Base-by-base conservation (phyloP, 1,284 basidiomycete genomes). In the Austroboletus sp. region DNA sequence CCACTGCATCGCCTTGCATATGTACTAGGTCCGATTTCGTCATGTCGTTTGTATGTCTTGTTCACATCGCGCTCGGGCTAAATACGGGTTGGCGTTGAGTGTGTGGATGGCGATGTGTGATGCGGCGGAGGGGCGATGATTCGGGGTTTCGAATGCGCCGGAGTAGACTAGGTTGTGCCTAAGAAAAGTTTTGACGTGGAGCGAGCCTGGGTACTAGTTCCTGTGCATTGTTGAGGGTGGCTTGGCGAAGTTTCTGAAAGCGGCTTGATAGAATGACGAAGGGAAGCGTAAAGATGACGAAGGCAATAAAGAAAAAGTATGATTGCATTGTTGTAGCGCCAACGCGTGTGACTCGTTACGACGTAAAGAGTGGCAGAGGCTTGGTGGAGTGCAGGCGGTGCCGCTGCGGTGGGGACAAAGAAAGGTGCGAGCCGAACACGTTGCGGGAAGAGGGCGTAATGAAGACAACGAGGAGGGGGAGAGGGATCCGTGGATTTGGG, bases 331-430 rank as follows among this genome's bases (percentile, higher is more conserved):
- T 49, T n/a, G 31, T 13, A 38, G 38, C 42, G 45, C 43, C 33
- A 40, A 43, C 34, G 29, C 33, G 50, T 55, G 46, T 51, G 57
- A 57, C 15, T 47, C 40, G 51, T 32, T 48, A 57, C 45, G 48
- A 61, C 50, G 57, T 64, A 58, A 62, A 50, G 31, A 44, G 33
- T 15, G 17, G 35, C 17, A 27, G 39, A 23, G 37, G 34, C 30
- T 30, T 51, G 58, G 49, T 54, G 54, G 50, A 34, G 47, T 23
- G 26, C 48, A 63, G 13, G 58, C 62, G 62, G 62, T 61, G 48
- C 62, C 54, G 58, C 39, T 59, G 58, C 45, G 50, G 46, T 52
- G 46, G 46, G 57, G n/a, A 37, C 27, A 38, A 50, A 32, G 43
- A 42, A 17, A 26, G 15, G 25, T 38, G 30, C 13, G 41, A 41